Base-by-base conservation (phyloP, 176 grass and related monocot species). In the Olyra latifolia region DNA sequence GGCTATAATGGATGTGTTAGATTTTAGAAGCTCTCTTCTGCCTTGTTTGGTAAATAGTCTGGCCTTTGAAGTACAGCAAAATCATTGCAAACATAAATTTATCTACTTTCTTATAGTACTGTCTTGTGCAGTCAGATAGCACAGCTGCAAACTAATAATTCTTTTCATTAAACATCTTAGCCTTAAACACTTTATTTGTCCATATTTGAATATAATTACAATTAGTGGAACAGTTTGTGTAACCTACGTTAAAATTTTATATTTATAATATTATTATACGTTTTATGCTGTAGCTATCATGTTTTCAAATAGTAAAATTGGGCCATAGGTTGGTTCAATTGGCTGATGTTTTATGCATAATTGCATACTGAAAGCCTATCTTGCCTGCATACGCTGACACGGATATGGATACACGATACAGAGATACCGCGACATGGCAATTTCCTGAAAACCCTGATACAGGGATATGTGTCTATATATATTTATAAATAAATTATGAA, bases 11-110 rank as follows among this genome's bases (percentile, higher is more conserved):
- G 58, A 57, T 60, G n/a, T 25, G 11, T 72, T 46, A 50, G 25
- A 54, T 60, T 42, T 59, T 50, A 69, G 44, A 64, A 52, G 17
- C 41, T 61, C 60, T 38, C 5, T 8, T 56, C 27, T 19, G 52
- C 68, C 32, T 74, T 69, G 45, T 81, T 55, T 77, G 55, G 6
- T 41, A 29, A 76, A 38, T 81, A 4, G 22, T 65, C 62, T 75
- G 10, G 10, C 58, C 50, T 76, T 71, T 41, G 63, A 60, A 69
- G 44, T 19, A 76, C 28, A 43, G 1, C 48, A 73, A 48, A 69
- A 69, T 13, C 14, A 12, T 28, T 63, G 75, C 42, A 75, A n/a
- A 42, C 35, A 67, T 73, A 59, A 54, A 70, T 27, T 10, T 7
- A 50, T 71, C 23, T 64, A 25, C 23, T 35, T 62, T 60, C 7